Percentiles rank a stretch among this genome's conserved stretches.
Conservation (phyloP, 345 rosid genomes). For the Leavenworthia alabamica region DNA sequence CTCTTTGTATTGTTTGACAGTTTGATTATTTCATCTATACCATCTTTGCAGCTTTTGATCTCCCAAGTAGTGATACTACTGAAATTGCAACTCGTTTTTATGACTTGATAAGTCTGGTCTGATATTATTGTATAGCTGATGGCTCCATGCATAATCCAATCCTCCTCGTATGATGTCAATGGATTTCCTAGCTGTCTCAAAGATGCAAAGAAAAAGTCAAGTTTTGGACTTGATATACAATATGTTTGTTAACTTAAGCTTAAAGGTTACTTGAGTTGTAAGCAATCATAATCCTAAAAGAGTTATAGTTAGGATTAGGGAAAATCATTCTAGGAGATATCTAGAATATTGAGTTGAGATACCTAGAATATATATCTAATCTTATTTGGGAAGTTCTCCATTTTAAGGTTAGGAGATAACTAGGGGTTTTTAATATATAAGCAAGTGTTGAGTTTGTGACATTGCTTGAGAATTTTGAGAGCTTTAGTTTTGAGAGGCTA, state of each 20-base stretch:
- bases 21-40: constrained; percentile 52
- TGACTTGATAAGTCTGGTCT: constrained; percentile 59
- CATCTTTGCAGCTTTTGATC: constrained; percentile 38
- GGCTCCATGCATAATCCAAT: constrained; percentile 97
- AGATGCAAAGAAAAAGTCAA: not conserved
- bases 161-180: constrained; percentile 56
- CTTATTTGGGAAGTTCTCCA: too few species aligned
- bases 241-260: not conserved
- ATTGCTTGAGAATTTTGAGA: too few species aligned
- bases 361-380: too few species aligned
- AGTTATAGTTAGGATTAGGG: too few species aligned
- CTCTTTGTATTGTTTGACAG: constrained; percentile 68
- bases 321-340: too few species aligned
- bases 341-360: too few species aligned
- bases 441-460: too few species aligned
- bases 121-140: constrained; percentile 84
- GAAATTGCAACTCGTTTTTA: constrained; percentile 53
- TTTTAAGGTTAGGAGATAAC: too few species aligned
- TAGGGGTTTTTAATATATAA: too few species aligned
- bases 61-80: constrained; percentile 49
- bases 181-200: constrained; percentile 70
- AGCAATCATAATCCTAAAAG: too few species aligned
- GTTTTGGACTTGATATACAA: not conserved
- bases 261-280: too few species aligned
- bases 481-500: too few species aligned